Percentiles rank a stretch among this genome's conserved stretches.
Conservation (phyloP, 1,139 yeast genomes). For the Blastobotrys buckinghamii region DNA sequence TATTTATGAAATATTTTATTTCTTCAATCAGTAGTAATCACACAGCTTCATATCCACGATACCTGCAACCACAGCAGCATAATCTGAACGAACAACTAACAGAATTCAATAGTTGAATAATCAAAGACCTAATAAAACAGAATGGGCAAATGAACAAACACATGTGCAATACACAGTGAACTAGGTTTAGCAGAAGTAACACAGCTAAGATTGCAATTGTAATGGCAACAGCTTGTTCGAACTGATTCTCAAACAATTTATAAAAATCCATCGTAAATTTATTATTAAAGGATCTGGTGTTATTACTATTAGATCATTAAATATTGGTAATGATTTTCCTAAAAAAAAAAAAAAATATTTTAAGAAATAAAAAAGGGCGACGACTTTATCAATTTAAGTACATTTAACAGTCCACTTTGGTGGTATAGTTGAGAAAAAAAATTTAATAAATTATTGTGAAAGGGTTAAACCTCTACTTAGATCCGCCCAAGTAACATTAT, state of each 20-base stretch:
- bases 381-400: no score
- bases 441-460: neutral
- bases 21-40: no score
- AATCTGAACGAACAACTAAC: neutral
- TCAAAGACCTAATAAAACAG: neutral
- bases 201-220: neutral
- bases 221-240: neutral
- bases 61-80: neutral
- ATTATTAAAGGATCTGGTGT: no score
- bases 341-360: neutral
- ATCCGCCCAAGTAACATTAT: slow-evolving; percentile 17
- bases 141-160: slow-evolving; percentile 1
- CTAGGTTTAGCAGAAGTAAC: neutral
- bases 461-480: slow-evolving; percentile 11
- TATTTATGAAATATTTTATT: no score
- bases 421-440: no score
- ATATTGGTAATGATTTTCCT: no score
- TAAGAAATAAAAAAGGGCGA: neutral
- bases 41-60: neutral
- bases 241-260: neutral
- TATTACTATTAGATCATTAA: no score
- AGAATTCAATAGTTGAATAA: neutral
- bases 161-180: neutral
- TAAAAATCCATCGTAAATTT: no score
- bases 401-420: no score